Evolutionary conservation across 2,329 filamentous ascomycete genomes (phyloP).

Genomic region (Blumeria graminis): DNA sequence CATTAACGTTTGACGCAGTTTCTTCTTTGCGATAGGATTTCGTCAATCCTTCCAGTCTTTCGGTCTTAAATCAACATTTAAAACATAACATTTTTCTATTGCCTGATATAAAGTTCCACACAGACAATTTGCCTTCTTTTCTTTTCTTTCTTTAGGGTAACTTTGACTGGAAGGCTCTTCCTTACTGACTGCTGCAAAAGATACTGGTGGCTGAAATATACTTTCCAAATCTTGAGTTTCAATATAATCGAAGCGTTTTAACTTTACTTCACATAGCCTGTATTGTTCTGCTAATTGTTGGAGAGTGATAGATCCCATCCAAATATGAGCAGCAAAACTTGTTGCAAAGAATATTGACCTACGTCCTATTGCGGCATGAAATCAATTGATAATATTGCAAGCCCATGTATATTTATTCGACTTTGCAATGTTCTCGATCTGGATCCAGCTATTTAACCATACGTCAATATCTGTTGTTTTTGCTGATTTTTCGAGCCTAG

Average conservation of each 20-base stretch:
- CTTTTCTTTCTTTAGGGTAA: neutral
- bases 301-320: neutral
- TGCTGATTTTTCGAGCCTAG: neutral
- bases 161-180: neutral
- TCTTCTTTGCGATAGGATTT: neutral
- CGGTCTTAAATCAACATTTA: neutral
- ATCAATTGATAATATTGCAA: neutral
- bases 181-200: neutral
- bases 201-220: neutral
- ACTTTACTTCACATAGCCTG: neutral
- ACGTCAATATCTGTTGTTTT: neutral
- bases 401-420: neutral
- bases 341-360: neutral
- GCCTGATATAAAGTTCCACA: neutral
- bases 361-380: neutral
- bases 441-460: conserved; percentile 1
- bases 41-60: neutral
- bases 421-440: neutral
- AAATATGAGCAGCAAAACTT: neutral
- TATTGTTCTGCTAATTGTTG: neutral
- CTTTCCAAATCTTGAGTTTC: neutral
- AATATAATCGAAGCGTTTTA: neutral
- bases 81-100: neutral
- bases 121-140: neutral
- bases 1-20: neutral